These are phyloP conservation scores for Exophiala sideris DNA, from an alignment of 2,329 filamentous ascomycete genomes.

Conservation along the genomic window DNA sequence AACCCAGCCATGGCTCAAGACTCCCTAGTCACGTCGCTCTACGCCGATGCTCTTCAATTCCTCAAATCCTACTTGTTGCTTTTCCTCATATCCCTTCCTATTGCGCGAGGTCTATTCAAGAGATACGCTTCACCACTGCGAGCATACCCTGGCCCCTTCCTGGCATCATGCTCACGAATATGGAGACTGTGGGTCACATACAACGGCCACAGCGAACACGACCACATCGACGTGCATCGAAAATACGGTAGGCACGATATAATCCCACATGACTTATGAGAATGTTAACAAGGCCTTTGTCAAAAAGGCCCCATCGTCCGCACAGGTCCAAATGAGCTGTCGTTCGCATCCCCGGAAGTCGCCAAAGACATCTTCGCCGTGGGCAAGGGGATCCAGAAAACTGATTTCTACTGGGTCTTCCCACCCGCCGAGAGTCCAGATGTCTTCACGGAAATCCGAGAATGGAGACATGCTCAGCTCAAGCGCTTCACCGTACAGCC, in stretches of 20 bases:
- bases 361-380: constrained; percentile 39
- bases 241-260: not conserved
- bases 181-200: not conserved
- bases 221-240: not conserved
- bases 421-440: constrained; percentile 55
- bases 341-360: constrained; percentile 28
- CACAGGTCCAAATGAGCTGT: constrained; percentile 34
- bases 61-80: too few species aligned
- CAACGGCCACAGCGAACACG: not conserved
- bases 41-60: too few species aligned
- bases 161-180: not conserved
- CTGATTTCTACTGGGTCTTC: constrained; percentile 52
- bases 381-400: constrained; percentile 52
- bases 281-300: not conserved
- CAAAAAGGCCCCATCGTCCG: constrained; percentile 33
- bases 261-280: too few species aligned
- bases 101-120: not conserved
- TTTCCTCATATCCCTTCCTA: constrained; percentile 29
- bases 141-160: not conserved
- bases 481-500: constrained; percentile 43
- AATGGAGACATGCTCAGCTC: constrained; percentile 36
- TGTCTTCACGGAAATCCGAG: constrained; percentile 55
- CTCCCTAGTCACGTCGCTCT: too few species aligned
- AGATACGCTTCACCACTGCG: not conserved
- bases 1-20: too few species aligned